Conservation (phyloP, 257 asterid genomes). For the Paraleonurus japonicus region DNA sequence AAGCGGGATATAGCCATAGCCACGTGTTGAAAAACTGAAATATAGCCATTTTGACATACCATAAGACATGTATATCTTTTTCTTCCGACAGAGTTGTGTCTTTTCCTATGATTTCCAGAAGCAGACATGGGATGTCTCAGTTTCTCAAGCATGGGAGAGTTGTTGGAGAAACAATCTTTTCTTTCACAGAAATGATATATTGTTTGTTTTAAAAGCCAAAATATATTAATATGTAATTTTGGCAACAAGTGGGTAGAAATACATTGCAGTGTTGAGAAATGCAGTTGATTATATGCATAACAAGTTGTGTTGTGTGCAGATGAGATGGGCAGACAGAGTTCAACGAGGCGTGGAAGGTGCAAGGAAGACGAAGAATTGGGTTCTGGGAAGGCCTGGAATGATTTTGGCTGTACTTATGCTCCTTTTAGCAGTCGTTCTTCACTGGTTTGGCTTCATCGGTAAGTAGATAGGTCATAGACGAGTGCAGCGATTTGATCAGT, state of each 20-base stretch:
- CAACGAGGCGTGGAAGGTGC: slow-evolving; percentile 84
- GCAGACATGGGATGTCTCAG: not conserved
- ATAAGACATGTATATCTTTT: not conserved
- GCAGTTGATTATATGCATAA: not conserved
- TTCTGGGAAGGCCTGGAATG: slow-evolving; percentile 86
- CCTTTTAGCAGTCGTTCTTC: slow-evolving; percentile 72
- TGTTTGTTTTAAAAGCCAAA: not conserved
- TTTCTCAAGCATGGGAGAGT: not conserved
- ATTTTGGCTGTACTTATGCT: slow-evolving; percentile 73
- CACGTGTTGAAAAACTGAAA: not conserved
- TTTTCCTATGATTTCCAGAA: not conserved
- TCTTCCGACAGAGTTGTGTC: not conserved
- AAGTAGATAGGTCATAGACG: slow-evolving; percentile 28
- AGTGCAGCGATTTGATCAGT: not conserved
- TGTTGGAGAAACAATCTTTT: not conserved
- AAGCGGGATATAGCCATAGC: not conserved
- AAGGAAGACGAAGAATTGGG: slow-evolving; percentile 80
- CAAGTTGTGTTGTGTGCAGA: slow-evolving; percentile 40
- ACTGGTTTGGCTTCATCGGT: slow-evolving; percentile 75
- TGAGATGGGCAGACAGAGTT: slow-evolving; percentile 89
- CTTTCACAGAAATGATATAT: not conserved
- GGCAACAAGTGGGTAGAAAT: not conserved
- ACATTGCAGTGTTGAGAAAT: not conserved
- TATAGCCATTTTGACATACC: not conserved
- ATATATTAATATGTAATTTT: not conserved